Conservation (phyloP, 345 rosid genomes). For the Adansonia digitata region DNA sequence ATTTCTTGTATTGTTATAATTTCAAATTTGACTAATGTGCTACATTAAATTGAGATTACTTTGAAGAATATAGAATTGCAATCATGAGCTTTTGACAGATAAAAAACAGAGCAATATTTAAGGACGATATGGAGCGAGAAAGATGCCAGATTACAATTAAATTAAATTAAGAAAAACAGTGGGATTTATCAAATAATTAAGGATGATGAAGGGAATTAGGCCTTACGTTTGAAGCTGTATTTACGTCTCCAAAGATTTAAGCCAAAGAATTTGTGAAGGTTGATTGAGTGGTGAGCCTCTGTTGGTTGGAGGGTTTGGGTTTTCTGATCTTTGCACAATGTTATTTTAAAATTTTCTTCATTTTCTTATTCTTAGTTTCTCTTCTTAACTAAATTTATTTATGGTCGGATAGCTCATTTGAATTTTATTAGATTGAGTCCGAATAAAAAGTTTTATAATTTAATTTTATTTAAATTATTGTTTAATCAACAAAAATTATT, state of each 20-base stretch:
- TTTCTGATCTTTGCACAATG: background rate
- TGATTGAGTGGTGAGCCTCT: background rate
- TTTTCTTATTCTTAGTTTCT: background rate
- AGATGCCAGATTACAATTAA: background rate
- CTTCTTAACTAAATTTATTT: background rate
- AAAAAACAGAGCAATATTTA: background rate
- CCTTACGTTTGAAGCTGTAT: background rate
- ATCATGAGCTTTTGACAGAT: background rate
- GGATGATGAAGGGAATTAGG: background rate
- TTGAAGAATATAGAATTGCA: background rate
- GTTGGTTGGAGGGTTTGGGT: background rate
- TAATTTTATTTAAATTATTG: no score
- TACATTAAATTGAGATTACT: background rate
- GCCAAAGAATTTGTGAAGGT: background rate
- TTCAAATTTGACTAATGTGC: background rate
- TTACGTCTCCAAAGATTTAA: background rate
- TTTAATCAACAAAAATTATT: no score
- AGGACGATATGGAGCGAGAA: no score
- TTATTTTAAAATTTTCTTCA: background rate
- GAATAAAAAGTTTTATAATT: no score
- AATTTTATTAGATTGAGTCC: no score
- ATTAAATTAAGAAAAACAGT: background rate
- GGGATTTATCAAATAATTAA: background rate
- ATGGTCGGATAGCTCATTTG: no score
- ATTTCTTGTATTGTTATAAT: background rate